Conservation (phyloP, 1,284 basidiomycete genomes). For the Tilletia caries region DNA sequence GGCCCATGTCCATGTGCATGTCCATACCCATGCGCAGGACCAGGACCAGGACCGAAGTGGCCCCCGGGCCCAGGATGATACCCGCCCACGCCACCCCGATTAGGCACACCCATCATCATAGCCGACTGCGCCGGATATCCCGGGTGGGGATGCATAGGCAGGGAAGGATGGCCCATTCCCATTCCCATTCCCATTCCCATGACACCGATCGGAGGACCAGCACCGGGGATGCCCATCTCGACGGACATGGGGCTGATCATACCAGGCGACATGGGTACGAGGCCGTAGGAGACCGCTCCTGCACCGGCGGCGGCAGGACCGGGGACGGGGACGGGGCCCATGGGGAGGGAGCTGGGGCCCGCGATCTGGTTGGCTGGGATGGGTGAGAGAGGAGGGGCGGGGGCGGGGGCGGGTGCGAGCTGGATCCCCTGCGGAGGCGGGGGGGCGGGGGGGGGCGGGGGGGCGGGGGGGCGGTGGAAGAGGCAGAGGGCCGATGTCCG, state of each 20-base stretch:
- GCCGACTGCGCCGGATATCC: background rate
- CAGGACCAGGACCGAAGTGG: too few relatives aligned
- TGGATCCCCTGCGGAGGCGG: background rate
- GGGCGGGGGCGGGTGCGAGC: background rate
- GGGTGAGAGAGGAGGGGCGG: background rate
- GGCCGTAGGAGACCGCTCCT: background rate
- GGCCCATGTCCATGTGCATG: too few relatives aligned
- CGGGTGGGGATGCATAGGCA: background rate
- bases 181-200: slow-evolving; percentile 2
- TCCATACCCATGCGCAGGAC: background rate
- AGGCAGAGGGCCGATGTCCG: too few relatives aligned
- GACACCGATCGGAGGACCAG: background rate
- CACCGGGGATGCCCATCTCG: too few relatives aligned
- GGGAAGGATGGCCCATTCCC: background rate
- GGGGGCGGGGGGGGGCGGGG: background rate
- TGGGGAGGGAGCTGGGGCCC: background rate
- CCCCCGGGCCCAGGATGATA: background rate
- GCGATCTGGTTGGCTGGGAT: background rate
- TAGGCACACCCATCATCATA: background rate
- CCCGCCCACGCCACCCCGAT: background rate
- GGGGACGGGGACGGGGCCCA: too few relatives aligned
- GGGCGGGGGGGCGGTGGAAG: too few relatives aligned
- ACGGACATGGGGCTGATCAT: background rate
- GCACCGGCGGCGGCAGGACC: background rate
- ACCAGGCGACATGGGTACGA: background rate